Percentiles rank a stretch among this genome's conserved stretches.
phyloP scores from a whole-genome alignment of 2,329 filamentous ascomycete species.

The Cytospora leucostoma region DNA sequence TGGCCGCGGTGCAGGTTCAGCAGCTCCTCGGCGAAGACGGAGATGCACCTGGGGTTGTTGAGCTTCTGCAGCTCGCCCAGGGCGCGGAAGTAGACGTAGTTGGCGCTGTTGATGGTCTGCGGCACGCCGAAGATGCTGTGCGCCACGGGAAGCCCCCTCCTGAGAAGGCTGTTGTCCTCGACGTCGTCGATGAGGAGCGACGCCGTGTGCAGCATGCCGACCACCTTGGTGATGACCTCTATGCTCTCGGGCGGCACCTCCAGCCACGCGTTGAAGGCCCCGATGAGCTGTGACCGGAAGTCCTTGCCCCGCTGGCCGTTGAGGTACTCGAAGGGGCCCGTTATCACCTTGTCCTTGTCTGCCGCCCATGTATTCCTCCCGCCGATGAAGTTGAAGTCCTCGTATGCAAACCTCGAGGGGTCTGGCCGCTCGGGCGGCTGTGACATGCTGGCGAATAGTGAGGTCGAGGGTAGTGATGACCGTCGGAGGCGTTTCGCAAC shows the following conservation, averaged over 20 bases:
- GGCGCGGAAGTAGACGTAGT: slow-evolving; percentile 84
- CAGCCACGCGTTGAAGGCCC: slow-evolving; percentile 79
- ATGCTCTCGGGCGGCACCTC: slow-evolving; percentile 71
- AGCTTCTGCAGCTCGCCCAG: slow-evolving; percentile 74
- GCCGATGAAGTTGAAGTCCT: slow-evolving; percentile 54
- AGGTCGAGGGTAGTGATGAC: slow-evolving; percentile 34
- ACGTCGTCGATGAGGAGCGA: slow-evolving; percentile 86
- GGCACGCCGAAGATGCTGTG: slow-evolving; percentile 83
- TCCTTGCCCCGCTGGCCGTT: slow-evolving; percentile 80
- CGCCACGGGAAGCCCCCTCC: slow-evolving; percentile 78
- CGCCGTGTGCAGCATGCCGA: slow-evolving; percentile 84
- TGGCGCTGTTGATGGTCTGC: slow-evolving; percentile 88
- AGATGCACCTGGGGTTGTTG: slow-evolving; percentile 63
- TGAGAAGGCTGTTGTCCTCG: slow-evolving; percentile 68
- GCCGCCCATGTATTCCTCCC: slow-evolving; percentile 62
- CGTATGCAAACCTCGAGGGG: slow-evolving; percentile 54
- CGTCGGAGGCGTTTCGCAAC: slow-evolving; percentile 34
- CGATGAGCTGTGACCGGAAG: slow-evolving; percentile 77
- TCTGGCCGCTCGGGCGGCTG: slow-evolving; percentile 45
- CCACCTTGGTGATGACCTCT: slow-evolving; percentile 73
- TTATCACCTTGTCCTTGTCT: slow-evolving; percentile 75
- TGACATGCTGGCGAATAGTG: slow-evolving; percentile 41
- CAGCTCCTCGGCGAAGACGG: slow-evolving; percentile 79
- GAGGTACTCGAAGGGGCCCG: slow-evolving; percentile 80
- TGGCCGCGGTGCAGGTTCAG: slow-evolving; percentile 84